phyloP scores from a whole-genome alignment of 2,329 filamentous ascomycete species.

The Fusarium sp. region DNA sequence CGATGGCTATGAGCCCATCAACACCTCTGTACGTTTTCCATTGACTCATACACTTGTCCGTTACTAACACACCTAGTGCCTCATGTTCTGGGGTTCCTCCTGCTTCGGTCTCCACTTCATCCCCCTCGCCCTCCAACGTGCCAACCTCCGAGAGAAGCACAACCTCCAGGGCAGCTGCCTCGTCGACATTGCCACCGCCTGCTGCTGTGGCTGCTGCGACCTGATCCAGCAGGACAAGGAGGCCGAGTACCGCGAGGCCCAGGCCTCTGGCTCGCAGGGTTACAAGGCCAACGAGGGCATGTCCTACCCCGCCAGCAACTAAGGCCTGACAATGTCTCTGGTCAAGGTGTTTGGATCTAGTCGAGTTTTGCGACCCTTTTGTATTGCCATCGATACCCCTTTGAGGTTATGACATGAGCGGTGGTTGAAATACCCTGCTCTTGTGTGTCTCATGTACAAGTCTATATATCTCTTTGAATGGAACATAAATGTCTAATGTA shows the following conservation, averaged over 20 bases:
- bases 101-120: slow-evolving; percentile 56
- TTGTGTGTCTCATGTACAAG: background rate
- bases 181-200: slow-evolving; percentile 54
- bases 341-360: background rate
- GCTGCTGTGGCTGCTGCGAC: slow-evolving; percentile 58
- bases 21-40: slow-evolving; percentile 55
- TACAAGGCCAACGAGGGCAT: slow-evolving; percentile 40
- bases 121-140: slow-evolving; percentile 57
- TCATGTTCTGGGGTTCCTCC: slow-evolving; percentile 54
- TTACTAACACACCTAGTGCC: slow-evolving; percentile 47
- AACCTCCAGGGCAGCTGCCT: slow-evolving; percentile 57
- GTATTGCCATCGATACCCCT: slow-evolving; percentile 32
- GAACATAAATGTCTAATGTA: background rate
- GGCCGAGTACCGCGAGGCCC: slow-evolving; percentile 49
- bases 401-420: slow-evolving; percentile 2
- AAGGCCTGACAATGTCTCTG: background rate
- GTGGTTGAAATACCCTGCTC: background rate
- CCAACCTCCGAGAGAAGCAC: slow-evolving; percentile 57
- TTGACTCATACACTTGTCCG: no score
- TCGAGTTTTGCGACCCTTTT: slow-evolving; percentile 11
- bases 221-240: slow-evolving; percentile 62
- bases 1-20: slow-evolving; percentile 57
- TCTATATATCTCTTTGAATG: background rate
- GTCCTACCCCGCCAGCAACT: slow-evolving; percentile 22
- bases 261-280: slow-evolving; percentile 19